Evolutionary conservation across 306 rosid species (phyloP).

Genomic region (Nissolia schottii): DNA sequence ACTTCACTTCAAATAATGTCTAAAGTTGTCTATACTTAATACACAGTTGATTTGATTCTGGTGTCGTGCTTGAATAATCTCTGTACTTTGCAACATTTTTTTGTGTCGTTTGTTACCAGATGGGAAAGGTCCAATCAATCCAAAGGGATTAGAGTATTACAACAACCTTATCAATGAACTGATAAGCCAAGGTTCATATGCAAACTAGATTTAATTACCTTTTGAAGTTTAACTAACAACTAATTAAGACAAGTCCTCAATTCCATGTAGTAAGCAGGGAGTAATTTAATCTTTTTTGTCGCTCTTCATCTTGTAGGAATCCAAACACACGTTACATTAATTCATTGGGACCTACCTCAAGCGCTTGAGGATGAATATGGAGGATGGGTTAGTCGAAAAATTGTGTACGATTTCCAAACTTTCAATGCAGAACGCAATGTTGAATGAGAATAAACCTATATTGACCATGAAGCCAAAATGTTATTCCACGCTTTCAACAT

Average conservation of each 20-base stretch:
- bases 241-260: not conserved
- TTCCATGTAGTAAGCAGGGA: not conserved
- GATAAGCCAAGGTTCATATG: constrained; percentile 29
- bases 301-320: constrained; percentile 38
- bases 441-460: no score
- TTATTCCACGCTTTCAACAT: no score
- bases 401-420: constrained; percentile 35
- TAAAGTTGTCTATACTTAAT: no score
- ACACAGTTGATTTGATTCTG: no score
- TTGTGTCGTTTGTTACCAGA: constrained; percentile 12
- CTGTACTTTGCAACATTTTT: not conserved
- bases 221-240: not conserved
- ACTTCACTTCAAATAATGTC: no score
- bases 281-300: not conserved
- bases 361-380: constrained; percentile 59
- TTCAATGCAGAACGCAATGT: no score
- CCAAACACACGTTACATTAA: constrained; percentile 52
- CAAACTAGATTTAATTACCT: not conserved
- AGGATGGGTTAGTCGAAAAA: constrained; percentile 47
- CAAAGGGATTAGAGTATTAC: constrained; percentile 53
- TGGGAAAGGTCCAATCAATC: constrained; percentile 51
- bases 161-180: constrained; percentile 53
- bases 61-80: no score
- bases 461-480: no score
- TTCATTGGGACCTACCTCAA: constrained; percentile 48